Evolutionary conservation across 2,329 filamentous ascomycete species (phyloP).

Genomic region (Epichloe gansuensis): DNA sequence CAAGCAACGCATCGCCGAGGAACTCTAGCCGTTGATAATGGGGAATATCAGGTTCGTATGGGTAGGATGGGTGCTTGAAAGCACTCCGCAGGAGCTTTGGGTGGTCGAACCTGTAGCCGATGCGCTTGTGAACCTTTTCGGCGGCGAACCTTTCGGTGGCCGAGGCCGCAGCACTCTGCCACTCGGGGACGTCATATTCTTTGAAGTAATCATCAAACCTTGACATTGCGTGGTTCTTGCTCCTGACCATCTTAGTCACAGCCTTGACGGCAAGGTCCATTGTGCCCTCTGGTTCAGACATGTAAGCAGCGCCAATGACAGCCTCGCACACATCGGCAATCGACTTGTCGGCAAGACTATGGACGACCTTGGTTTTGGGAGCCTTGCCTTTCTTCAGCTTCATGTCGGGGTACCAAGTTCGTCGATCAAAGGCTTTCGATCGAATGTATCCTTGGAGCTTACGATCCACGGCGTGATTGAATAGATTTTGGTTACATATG

Average conservation of each 20-base stretch:
- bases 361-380: conserved; percentile 31
- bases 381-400: conserved; percentile 61
- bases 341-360: conserved; percentile 72
- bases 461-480: conserved; percentile 57
- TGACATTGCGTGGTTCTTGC: conserved; percentile 54
- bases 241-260: conserved; percentile 58
- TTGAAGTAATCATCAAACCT: conserved; percentile 61
- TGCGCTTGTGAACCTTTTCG: conserved; percentile 43
- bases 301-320: conserved; percentile 72
- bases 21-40: conserved; percentile 89
- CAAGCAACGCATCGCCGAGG: conserved; percentile 75
- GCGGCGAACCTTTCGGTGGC: conserved; percentile 59
- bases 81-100: conserved; percentile 70
- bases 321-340: conserved; percentile 93
- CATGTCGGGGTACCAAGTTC: conserved; percentile 80
- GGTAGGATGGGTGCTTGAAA: conserved; percentile 78
- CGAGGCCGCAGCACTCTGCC: conserved; percentile 50
- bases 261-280: conserved; percentile 48
- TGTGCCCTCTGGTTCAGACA: conserved; percentile 28
- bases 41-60: conserved; percentile 60
- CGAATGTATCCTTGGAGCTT: conserved; percentile 64
- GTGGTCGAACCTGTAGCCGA: conserved; percentile 54
- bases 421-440: conserved; percentile 67
- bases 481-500: conserved; percentile 83
- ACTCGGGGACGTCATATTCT: conserved; percentile 55